Evolutionary conservation across 805 yeast genomes (phyloP).

Genomic region (Hanseniaspora mollemarum): DNA sequence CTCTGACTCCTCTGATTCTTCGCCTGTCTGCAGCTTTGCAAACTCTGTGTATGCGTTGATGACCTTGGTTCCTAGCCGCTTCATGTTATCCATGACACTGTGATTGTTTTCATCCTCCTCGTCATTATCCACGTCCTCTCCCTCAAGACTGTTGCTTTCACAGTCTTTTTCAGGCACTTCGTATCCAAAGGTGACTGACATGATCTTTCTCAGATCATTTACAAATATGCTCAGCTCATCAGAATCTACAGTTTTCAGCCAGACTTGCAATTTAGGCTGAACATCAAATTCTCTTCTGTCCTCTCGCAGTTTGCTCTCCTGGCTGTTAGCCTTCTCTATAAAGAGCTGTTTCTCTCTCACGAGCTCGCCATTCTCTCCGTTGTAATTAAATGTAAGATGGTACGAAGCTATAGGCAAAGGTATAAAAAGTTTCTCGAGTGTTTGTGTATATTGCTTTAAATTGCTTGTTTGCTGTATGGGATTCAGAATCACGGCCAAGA

Average conservation of each 20-base stretch:
- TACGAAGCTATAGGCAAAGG: not conserved
- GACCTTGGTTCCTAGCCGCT: not conserved
- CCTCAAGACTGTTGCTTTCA: constrained; percentile 20
- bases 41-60: not conserved
- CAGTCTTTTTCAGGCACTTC: constrained; percentile 28
- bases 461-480: not conserved
- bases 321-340: not conserved
- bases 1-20: constrained; percentile 3
- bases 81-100: constrained; percentile 2
- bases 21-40: not conserved
- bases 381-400: not conserved
- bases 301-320: not conserved
- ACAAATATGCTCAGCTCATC: constrained; percentile 21
- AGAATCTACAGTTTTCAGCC: not conserved
- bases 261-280: not conserved
- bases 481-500: not conserved
- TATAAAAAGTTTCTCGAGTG: not conserved
- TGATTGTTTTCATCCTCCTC: constrained; percentile 14
- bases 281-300: not conserved
- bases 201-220: constrained; percentile 26
- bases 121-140: constrained; percentile 19
- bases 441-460: not conserved
- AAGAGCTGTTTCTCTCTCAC: not conserved
- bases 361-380: not conserved
- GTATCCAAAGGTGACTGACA: constrained; percentile 27